A percentile compares a stretch with the other conserved stretches of the same genome.
These are phyloP conservation scores for Lomentospora prolificans DNA, from an alignment of 2,329 filamentous ascomycete genomes.

Conservation along the genomic window DNA sequence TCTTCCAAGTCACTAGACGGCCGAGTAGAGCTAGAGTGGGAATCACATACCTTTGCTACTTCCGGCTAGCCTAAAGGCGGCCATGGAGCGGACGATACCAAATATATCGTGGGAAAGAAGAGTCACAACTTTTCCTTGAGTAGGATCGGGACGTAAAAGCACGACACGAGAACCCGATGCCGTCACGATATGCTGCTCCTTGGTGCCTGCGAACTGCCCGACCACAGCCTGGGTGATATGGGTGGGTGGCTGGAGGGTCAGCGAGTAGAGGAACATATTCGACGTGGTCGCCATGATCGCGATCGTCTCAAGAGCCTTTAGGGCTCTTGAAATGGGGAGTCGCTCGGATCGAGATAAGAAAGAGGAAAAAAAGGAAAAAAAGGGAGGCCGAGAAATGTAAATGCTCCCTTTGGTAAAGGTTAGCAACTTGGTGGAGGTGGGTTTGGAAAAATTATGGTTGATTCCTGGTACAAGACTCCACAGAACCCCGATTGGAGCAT, in stretches of 20 bases:
- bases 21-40: slow-evolving; percentile 19
- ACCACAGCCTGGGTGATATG: slow-evolving; percentile 83
- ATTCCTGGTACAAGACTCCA: neutral
- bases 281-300: slow-evolving; percentile 88
- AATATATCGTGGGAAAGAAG: slow-evolving; percentile 90
- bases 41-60: slow-evolving; percentile 82
- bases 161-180: slow-evolving; percentile 84
- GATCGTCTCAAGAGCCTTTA: slow-evolving; percentile 17
- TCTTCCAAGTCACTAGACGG: slow-evolving; percentile 54
- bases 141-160: slow-evolving; percentile 75
- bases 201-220: slow-evolving; percentile 91
- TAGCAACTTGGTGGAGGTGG: neutral
- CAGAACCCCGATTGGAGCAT: slow-evolving; percentile 1
- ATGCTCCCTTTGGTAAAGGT: neutral
- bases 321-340: slow-evolving; percentile 3
- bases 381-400: neutral
- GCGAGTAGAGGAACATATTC: slow-evolving; percentile 96
- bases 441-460: slow-evolving; percentile 1
- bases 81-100: slow-evolving; percentile 83
- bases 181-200: slow-evolving; percentile 95
- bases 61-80: slow-evolving; percentile 83
- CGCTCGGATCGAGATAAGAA: neutral
- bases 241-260: slow-evolving; percentile 89
- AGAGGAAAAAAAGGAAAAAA: neutral
- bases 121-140: slow-evolving; percentile 76